A percentile compares a stretch with the other conserved stretches of the same genome.
Conservation (phyloP, 1,284 basidiomycete species). For the Cryptococcus amylolentus region DNA sequence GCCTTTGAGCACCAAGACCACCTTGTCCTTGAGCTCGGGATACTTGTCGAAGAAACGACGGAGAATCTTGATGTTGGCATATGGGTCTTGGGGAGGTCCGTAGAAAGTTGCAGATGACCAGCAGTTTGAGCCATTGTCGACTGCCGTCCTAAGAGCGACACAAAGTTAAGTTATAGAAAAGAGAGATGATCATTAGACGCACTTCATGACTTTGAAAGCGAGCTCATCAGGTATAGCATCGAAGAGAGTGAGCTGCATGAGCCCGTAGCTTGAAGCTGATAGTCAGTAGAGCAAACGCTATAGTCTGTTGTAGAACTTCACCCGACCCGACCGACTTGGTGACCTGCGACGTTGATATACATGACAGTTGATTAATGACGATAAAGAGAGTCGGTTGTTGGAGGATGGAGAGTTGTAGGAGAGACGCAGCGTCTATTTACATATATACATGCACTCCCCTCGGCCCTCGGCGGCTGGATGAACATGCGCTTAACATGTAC, state of each 20-base stretch:
- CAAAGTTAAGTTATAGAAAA: not conserved
- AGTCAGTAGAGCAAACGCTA: no score
- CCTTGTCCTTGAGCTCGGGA: constrained; percentile 57
- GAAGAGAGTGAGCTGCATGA: constrained; percentile 59
- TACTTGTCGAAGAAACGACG: constrained; percentile 50
- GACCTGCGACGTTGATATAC: no score
- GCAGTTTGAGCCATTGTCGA: constrained; percentile 56
- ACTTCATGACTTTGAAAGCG: constrained; percentile 61
- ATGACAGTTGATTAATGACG: no score
- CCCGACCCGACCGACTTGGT: no score
- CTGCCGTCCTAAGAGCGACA: constrained; percentile 47
- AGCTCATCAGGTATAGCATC: constrained; percentile 55
- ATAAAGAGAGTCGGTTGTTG: no score
- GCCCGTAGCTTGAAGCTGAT: constrained; percentile 39
- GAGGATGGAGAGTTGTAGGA: no score
- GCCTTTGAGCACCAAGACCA: constrained; percentile 57
- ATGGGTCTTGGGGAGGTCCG: constrained; percentile 26
- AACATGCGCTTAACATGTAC: no score
- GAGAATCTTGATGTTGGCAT: constrained; percentile 45
- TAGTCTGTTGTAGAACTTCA: no score
- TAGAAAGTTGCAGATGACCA: constrained; percentile 50
- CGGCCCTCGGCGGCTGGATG: no score
- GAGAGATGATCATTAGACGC: no score
- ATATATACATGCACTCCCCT: no score
- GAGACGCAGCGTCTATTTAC: no score